These are phyloP conservation scores for Mortierella claussenii DNA, from an alignment of 192 early-diverging fungal species.

Conservation along the genomic window DNA sequence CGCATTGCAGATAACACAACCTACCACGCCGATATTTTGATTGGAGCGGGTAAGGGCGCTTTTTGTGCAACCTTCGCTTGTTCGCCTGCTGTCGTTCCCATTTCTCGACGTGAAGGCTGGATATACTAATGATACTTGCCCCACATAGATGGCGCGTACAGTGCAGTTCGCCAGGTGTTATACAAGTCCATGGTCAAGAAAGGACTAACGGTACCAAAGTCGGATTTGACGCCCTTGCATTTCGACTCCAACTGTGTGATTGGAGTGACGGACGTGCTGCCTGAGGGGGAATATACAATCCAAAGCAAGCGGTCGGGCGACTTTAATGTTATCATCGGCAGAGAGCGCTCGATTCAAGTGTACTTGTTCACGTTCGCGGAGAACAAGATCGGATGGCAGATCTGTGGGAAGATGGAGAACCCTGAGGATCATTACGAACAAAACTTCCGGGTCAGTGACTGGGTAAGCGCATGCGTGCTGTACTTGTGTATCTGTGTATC, in stretches of 20 bases:
- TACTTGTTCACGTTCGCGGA: slow-evolving; percentile 28
- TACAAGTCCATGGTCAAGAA: slow-evolving; percentile 5
- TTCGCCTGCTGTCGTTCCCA: too few relatives aligned
- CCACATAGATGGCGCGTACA: slow-evolving; percentile 15
- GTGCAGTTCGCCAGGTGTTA: slow-evolving; percentile 4
- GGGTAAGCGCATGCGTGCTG: too few relatives aligned
- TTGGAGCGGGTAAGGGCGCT: background rate
- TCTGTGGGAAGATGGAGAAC: slow-evolving; percentile 23
- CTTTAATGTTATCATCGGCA: slow-evolving; percentile 22
- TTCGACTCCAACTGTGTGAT: slow-evolving; percentile 30
- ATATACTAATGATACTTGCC: too few relatives aligned
- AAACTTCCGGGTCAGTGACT: slow-evolving; percentile 19
- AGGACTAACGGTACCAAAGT: slow-evolving; percentile 1
- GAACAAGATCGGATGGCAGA: slow-evolving; percentile 11
- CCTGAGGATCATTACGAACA: slow-evolving; percentile 21
- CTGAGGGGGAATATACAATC: slow-evolving; percentile 11
- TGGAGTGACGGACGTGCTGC: slow-evolving; percentile 7
- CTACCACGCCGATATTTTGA: background rate
- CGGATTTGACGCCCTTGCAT: slow-evolving; percentile 6
- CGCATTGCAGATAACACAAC: slow-evolving; percentile 1
- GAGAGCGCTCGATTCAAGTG: slow-evolving; percentile 26
- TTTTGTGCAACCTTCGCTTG: too few relatives aligned
- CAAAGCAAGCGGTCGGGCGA: slow-evolving; percentile 11
- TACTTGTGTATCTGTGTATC: background rate
- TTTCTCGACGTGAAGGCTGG: too few relatives aligned